phyloP scores from a whole-genome alignment of 805 yeast species.

The Yamadazyma paraphyllophila region DNA sequence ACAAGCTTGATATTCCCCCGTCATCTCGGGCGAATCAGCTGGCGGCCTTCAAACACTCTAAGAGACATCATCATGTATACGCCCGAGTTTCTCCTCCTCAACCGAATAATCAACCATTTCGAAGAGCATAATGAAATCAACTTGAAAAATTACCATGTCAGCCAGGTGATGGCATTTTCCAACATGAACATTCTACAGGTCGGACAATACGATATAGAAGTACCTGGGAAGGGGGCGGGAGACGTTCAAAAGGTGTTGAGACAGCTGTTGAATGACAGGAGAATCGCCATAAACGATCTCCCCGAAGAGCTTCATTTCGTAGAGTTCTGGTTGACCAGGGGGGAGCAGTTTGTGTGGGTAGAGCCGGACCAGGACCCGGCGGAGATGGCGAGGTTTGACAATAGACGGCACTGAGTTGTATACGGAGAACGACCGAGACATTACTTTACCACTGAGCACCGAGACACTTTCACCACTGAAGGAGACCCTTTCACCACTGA shows the following conservation, averaged over 20 bases:
- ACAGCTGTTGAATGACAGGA: conserved; percentile 23
- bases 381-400: conserved; percentile 22
- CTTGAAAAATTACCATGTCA: conserved; percentile 37
- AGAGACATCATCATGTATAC: conserved; percentile 26
- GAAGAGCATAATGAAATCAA: conserved; percentile 45
- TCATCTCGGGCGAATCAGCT: conserved; percentile 30
- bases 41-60: conserved; percentile 34
- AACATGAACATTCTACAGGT: conserved; percentile 18
- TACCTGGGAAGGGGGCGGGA: conserved; percentile 1
- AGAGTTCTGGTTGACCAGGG: conserved; percentile 37
- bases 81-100: conserved; percentile 30
- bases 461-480: no score
- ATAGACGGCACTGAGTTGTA: no score
- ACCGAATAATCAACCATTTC: conserved; percentile 36
- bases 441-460: no score
- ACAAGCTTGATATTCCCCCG: conserved; percentile 11
- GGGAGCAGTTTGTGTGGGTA: conserved; percentile 40
- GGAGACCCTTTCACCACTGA: no score
- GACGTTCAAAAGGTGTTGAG: conserved; percentile 19
- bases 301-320: conserved; percentile 35
- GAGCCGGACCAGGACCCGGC: conserved; percentile 50
- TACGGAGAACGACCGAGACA: no score
- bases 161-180: conserved; percentile 22
- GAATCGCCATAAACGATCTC: conserved; percentile 36
- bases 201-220: conserved; percentile 26